phyloP scores from a whole-genome alignment of 805 yeast genomes.

The Metschnikowia lochheadii region DNA sequence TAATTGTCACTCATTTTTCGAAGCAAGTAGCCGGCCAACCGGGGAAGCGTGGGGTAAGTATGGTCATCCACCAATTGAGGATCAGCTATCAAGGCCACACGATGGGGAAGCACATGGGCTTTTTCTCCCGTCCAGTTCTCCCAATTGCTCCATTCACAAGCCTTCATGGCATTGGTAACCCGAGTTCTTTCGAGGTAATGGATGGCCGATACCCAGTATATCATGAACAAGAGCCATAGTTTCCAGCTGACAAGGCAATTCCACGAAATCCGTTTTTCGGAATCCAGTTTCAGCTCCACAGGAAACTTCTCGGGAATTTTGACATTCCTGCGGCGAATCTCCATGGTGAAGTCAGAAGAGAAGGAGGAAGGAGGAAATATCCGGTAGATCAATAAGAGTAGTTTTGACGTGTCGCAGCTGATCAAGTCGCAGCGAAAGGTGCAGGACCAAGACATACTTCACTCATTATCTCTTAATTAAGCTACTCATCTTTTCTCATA shows the following conservation, averaged over 20 bases:
- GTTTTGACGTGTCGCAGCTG: neutral
- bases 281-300: neutral
- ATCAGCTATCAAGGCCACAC: conserved; percentile 71
- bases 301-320: neutral
- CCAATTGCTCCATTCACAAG: conserved; percentile 61
- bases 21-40: conserved; percentile 50
- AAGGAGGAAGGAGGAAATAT: neutral
- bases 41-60: conserved; percentile 74
- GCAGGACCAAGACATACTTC: neutral
- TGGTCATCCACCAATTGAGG: conserved; percentile 90
- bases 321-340: neutral
- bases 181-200: conserved; percentile 32
- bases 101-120: conserved; percentile 34
- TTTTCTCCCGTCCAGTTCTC: conserved; percentile 46
- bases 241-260: conserved; percentile 1
- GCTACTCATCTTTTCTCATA: too few relatives aligned
- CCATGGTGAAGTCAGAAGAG: neutral
- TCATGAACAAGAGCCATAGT: conserved; percentile 3
- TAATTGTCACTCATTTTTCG: conserved; percentile 69
- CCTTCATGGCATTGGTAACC: conserved; percentile 21
- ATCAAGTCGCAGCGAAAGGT: neutral
- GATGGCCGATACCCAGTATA: conserved; percentile 25
- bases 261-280: neutral
- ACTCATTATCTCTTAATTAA: too few relatives aligned
- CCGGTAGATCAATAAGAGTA: neutral